phyloP scores from a whole-genome alignment of 352 stramenopile genomes.

The Globisporangium megalacanthum region DNA sequence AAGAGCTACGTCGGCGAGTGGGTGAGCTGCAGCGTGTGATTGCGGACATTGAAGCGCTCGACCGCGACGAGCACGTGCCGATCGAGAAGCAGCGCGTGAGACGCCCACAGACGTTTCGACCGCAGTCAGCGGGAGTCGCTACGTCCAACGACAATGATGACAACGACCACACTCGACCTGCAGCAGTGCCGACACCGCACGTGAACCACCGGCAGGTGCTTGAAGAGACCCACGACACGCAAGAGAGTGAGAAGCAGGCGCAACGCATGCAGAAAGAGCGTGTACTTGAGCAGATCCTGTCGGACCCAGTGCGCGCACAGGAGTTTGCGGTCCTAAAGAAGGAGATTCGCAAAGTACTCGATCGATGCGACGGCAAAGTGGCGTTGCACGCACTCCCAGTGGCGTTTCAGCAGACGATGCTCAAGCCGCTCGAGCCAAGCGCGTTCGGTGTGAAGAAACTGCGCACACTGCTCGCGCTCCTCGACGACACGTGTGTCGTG shows the following conservation, averaged over 20 bases:
- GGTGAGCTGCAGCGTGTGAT: slow-evolving; percentile 45
- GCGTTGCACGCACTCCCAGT: slow-evolving; percentile 40
- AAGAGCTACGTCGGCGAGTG: slow-evolving; percentile 15
- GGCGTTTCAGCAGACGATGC: slow-evolving; percentile 58
- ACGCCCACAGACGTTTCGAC: slow-evolving; percentile 30
- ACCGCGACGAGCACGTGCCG: slow-evolving; percentile 45
- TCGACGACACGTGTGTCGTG: slow-evolving; percentile 51
- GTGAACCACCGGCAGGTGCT: slow-evolving; percentile 39
- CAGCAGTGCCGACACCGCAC: background rate
- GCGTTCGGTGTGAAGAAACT: slow-evolving; percentile 78
- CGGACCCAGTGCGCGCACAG: slow-evolving; percentile 29
- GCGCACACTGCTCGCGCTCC: slow-evolving; percentile 44
- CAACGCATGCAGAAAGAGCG: slow-evolving; percentile 40
- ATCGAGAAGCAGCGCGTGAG: slow-evolving; percentile 60
- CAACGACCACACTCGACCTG: background rate
- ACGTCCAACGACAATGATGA: too few species aligned
- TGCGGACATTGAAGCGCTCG: slow-evolving; percentile 56
- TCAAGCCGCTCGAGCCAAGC: slow-evolving; percentile 51
- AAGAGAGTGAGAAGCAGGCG: slow-evolving; percentile 7
- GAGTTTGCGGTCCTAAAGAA: slow-evolving; percentile 66
- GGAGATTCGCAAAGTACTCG: slow-evolving; percentile 69
- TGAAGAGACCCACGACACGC: slow-evolving; percentile 25
- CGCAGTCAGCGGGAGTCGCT: slow-evolving; percentile 21
- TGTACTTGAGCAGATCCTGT: slow-evolving; percentile 39
- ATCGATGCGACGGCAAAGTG: slow-evolving; percentile 44